Conservation (phyloP, 2,329 filamentous ascomycete species). For the Xylariaceae sp. region DNA sequence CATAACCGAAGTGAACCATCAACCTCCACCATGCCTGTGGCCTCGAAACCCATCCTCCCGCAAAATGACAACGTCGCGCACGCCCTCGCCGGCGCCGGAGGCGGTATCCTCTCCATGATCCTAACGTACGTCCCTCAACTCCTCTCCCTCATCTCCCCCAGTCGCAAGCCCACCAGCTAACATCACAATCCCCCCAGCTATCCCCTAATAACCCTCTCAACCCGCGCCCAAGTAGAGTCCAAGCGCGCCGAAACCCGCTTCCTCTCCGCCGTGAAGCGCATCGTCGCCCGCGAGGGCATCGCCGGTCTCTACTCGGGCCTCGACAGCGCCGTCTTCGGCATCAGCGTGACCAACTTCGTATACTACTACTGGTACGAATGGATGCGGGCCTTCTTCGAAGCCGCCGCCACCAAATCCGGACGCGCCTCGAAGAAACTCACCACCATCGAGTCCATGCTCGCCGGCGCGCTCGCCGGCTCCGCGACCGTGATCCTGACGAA, state of each 20-base stretch:
- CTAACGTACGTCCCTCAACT: constrained; percentile 63
- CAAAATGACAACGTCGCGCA: constrained; percentile 97
- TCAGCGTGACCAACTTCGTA: constrained; percentile 98
- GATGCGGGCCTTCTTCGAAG: constrained; percentile 82
- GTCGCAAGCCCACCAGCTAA: not conserved
- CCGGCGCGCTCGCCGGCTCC: constrained; percentile 86
- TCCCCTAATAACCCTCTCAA: constrained; percentile 94
- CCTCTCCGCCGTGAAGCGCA: constrained; percentile 75
- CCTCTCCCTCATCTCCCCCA: not conserved
- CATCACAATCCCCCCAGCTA: constrained; percentile 57
- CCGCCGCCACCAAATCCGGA: constrained; percentile 67
- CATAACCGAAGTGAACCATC: not conserved
- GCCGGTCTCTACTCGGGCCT: constrained; percentile 87
- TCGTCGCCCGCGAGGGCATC: constrained; percentile 87
- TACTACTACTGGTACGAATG: constrained; percentile 99
- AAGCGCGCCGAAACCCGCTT: constrained; percentile 85
- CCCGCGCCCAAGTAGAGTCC: constrained; percentile 95
- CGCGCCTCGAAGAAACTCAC: constrained; percentile 78
- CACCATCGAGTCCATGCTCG: constrained; percentile 89
- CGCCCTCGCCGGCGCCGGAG: constrained; percentile 86
- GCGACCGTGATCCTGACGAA: constrained; percentile 96
- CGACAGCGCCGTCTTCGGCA: constrained; percentile 92
- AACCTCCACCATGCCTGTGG: constrained; percentile 15
- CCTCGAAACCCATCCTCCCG: constrained; percentile 60
- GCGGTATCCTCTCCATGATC: constrained; percentile 91